Evolutionary conservation across 257 asterid genomes (phyloP), one percentile per base, ranked within the genome.

Genomic region (Petunia axillaris): DNA sequence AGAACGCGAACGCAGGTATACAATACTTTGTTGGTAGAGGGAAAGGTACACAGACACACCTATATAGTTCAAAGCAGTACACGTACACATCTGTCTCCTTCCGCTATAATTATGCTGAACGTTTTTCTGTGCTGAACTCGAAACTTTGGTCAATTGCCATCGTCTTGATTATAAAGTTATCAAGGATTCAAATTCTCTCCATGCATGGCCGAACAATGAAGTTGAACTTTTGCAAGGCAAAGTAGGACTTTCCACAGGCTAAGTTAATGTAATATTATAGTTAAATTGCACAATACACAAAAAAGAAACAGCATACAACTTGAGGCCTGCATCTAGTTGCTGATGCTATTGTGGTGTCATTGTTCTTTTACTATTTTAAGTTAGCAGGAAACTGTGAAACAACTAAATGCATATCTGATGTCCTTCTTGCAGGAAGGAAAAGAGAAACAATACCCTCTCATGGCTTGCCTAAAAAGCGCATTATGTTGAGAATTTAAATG

Each of bases 1-100:
- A 48, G 99, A 96, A 89, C 87, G 98, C 80, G 99, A 96, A 46
- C 97, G 99, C 85, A 96, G 99, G 99, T 96, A 89, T 52, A 77
- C 74, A 40, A 39, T 68, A 65, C 36, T 38, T 38, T 63, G 41
- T 79, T 54, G 54, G 62, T 67, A 73, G 62, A 73, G 59, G 62
- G 44, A 73, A 71, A 48, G 54, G 13, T 73, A 73, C 52, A 36
- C 62, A 35, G 36, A 13, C 78, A 50, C 50, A 36, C 62, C 46
- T 11, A 35, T 11, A 36, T 50, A 50, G 46, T 50, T 73, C 77
- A 35, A 50, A 71, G 44, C 35, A 48, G 77, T 50, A 35, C 6
- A 35, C 59, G 9, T 48, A 35, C 48, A 10, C 48, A 40, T 71
- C 7, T 35, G 77, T 62, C 41, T 36, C 40, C 9, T 70, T 16